Evolutionary conservation across 805 yeast species (phyloP), one percentile per base, ranked within the genome.

Genomic region (Starmerella vaccinii): DNA sequence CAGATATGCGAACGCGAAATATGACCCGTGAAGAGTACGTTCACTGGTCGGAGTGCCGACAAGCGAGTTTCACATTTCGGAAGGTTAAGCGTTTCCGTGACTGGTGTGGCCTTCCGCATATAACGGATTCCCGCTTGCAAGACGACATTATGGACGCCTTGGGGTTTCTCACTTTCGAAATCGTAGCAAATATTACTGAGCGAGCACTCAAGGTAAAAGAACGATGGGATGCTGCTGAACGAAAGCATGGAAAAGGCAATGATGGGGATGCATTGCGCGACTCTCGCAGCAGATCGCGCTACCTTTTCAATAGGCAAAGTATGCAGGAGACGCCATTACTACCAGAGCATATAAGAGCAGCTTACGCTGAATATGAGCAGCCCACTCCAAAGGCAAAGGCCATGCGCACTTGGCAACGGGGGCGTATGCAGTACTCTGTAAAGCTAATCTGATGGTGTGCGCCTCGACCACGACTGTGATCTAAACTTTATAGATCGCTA

Each of bases 41-140:
- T 16, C 98, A 92, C 65, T 92, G 97, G 97, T 85, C 95, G 12
- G 98, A 92, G 63, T 92, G 98, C 68, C 77, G 98, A 55, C 98
- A 92, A 66, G 97, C 97, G 1, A 82, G 94, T 52, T 92, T 92
- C 65, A 92, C 98, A 1, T 92, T 88, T 61, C 76, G 97, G 59
- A 92, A 92, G 65, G 84, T 84, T n/a, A 88, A 88, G 64, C 71
- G 97, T 61, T 92, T 92, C 64, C 76, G 90, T 62, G 98, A 92
- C 61, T 92, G 98, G 98, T 90, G 95, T 16, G 95, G 92, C 12
- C 77, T 90, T 40, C 68, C 86, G 0, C 82, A 79, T 48, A 69
- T 92, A 37, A 82, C 95, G 5, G 98, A 92, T 55, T 78, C 90
- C 19, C 77, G 90, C 60, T 95, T 97, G 1, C 85, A 84, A 63